Percentiles rank a stretch among this genome's conserved stretches.
phyloP scores from a whole-genome alignment of 108 stramenopile genomes.

The Phaeodactylum tricornutum region DNA sequence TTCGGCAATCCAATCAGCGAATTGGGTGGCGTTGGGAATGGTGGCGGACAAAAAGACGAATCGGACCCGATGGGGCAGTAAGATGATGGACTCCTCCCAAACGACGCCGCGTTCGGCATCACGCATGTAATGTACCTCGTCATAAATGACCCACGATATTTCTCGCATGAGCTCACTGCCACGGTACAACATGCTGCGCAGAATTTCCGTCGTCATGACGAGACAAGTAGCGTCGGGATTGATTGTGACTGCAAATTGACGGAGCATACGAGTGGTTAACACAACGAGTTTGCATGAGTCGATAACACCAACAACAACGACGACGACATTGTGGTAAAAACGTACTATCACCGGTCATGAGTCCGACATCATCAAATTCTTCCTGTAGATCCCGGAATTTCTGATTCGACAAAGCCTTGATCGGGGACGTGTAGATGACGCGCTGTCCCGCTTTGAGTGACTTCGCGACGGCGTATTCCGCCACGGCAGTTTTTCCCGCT shows the following conservation, averaged over 20 bases:
- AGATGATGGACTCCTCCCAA: slow-evolving; percentile 96
- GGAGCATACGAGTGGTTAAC: too few species aligned
- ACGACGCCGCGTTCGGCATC: slow-evolving; percentile 93
- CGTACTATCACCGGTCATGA: slow-evolving; percentile 89
- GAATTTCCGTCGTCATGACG: slow-evolving; percentile 90
- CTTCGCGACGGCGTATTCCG: slow-evolving; percentile 96
- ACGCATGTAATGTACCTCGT: slow-evolving; percentile 99
- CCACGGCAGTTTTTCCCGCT: slow-evolving; percentile 87
- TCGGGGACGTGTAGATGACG: slow-evolving; percentile 98
- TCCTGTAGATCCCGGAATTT: slow-evolving; percentile 91
- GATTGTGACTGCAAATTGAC: too few species aligned
- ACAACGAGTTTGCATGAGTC: too few species aligned
- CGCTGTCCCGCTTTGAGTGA: slow-evolving; percentile 86
- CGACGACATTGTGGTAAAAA: too few species aligned
- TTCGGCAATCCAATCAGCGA: slow-evolving; percentile 86
- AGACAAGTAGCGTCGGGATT: too few species aligned
- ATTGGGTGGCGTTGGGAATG: slow-evolving; percentile 94
- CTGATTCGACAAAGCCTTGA: slow-evolving; percentile 98
- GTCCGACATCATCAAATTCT: slow-evolving; percentile 81
- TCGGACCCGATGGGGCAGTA: slow-evolving; percentile 85
- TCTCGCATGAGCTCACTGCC: slow-evolving; percentile 84
- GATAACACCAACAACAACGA: too few species aligned
- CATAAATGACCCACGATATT: slow-evolving; percentile 91
- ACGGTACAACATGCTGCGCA: slow-evolving; percentile 85
- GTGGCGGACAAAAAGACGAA: slow-evolving; percentile 98